Evolutionary conservation across 192 early-diverging fungal genomes (phyloP).

Genomic region (Obelidium mucronatum): DNA sequence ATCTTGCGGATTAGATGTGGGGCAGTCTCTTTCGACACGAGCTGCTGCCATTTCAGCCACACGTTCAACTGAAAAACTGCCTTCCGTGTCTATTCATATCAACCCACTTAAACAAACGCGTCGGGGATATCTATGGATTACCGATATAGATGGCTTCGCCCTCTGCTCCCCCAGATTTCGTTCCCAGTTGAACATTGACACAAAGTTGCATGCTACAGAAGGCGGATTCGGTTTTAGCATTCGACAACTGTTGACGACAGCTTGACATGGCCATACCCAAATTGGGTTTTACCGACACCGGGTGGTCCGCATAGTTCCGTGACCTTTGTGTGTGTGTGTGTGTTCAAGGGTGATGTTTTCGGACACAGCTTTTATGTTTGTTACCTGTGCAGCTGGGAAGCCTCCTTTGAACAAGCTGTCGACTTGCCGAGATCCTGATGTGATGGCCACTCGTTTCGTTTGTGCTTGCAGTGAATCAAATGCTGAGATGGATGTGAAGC

Average conservation of each 20-base stretch:
- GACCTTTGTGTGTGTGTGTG: too few relatives aligned
- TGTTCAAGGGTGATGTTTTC: too few relatives aligned
- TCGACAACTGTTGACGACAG: background rate
- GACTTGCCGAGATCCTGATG: conserved; percentile 45
- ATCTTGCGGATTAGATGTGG: background rate
- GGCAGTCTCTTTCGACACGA: background rate
- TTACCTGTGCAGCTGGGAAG: conserved; percentile 48
- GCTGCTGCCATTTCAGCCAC: conserved; percentile 45
- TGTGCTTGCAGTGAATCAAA: conserved; percentile 43
- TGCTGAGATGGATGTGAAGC: conserved; percentile 43
- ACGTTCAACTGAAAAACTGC: conserved; percentile 47
- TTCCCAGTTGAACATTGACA: conserved; percentile 49
- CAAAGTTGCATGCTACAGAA: conserved; percentile 54
- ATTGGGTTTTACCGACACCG: conserved; percentile 62
- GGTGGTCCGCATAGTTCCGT: conserved; percentile 60
- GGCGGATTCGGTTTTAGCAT: background rate
- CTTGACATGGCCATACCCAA: too few relatives aligned
- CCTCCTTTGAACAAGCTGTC: conserved; percentile 56
- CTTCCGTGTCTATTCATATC: conserved; percentile 50
- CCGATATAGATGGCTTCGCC: conserved; percentile 54
- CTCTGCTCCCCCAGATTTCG: conserved; percentile 26
- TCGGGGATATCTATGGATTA: too few relatives aligned
- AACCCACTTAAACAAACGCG: background rate
- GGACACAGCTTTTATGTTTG: too few relatives aligned
- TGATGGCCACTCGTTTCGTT: conserved; percentile 32